Evolutionary conservation across 1,284 basidiomycete genomes (phyloP), one percentile per base, ranked within the genome.

Genomic region (Bondarzewia mesenterica): DNA sequence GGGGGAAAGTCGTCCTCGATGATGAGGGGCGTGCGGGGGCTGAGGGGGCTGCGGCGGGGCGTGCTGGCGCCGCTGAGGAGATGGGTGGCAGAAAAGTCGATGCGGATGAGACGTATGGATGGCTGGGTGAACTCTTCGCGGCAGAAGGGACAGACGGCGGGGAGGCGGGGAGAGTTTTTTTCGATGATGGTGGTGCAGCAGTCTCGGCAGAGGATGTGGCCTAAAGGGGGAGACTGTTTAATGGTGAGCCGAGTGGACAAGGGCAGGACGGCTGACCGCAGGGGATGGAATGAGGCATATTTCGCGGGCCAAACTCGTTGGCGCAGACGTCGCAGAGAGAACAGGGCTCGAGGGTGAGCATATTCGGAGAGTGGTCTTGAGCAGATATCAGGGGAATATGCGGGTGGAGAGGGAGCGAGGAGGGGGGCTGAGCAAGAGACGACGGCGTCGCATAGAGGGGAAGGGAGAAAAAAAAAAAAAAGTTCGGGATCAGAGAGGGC

Each of bases 311-410:
- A 65, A 77, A 88, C 72, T 88, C 85, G 68, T 87, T 84, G 62
- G 85, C 85, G 72, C 85, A 88, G 60, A 88, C 85, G 73, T 88
- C 85, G 80, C 85, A 88, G 65, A 80, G 75, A 63, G 82, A 86
- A 69, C 82, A 82, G 64, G 81, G 75, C 70, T 71, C 76, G 63
- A 88, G 82, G 63, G 84, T 82, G 69, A 87, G 76, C 85, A 88
- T 88, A n/a, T n/a, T n/a, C n/a, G n/a, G n/a, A n/a, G n/a, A n/a
- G n/a, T n/a, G n/a, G n/a, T n/a, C n/a, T n/a, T n/a, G n/a, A n/a
- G n/a, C n/a, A n/a, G n/a, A n/a, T n/a, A n/a, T n/a, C n/a, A n/a
- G n/a, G n/a, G n/a, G n/a, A n/a, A n/a, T n/a, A n/a, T n/a, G n/a
- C n/a, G n/a, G n/a, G n/a, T n/a, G n/a, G n/a, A n/a, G n/a, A n/a